phyloP scores from a whole-genome alignment of 176 grass and related monocot genomes.

The Rhynchospora tenuis region DNA sequence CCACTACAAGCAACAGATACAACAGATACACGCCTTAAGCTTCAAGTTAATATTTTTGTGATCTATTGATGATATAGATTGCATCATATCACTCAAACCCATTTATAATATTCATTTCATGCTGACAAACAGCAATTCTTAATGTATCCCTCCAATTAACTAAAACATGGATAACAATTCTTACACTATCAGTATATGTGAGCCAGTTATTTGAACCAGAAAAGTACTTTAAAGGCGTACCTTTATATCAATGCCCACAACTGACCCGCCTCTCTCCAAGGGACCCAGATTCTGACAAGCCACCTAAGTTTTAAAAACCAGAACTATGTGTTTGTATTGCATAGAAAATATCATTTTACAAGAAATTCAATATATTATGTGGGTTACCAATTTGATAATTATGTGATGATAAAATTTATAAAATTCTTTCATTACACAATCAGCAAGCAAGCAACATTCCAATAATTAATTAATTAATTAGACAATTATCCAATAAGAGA shows the following conservation, averaged over 20 bases:
- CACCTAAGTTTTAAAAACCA: constrained; percentile 22
- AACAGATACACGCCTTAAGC: neutral
- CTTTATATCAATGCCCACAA: constrained; percentile 78
- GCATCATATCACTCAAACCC: neutral
- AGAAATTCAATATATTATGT: neutral
- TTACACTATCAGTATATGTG: too few species aligned
- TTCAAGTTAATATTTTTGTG: neutral
- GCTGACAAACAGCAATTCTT: neutral
- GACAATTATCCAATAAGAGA: too few species aligned
- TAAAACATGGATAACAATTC: too few species aligned
- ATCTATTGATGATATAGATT: neutral
- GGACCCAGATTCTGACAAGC: constrained; percentile 75
- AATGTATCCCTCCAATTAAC: neutral
- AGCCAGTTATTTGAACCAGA: neutral
- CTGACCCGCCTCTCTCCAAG: constrained; percentile 51
- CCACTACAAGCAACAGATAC: too few species aligned
- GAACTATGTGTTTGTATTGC: neutral
- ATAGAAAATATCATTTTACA: neutral
- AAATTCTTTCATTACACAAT: too few species aligned
- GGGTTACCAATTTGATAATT: too few species aligned
- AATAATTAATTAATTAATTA: too few species aligned
- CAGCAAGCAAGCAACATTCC: too few species aligned
- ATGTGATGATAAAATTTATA: too few species aligned
- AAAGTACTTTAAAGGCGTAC: constrained; percentile 13
- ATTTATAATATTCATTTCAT: neutral